Evolutionary conservation across 106 monocot genomes (phyloP), one percentile per base, ranked within the genome.

Genomic region (Dactylorhiza incarnata): DNA sequence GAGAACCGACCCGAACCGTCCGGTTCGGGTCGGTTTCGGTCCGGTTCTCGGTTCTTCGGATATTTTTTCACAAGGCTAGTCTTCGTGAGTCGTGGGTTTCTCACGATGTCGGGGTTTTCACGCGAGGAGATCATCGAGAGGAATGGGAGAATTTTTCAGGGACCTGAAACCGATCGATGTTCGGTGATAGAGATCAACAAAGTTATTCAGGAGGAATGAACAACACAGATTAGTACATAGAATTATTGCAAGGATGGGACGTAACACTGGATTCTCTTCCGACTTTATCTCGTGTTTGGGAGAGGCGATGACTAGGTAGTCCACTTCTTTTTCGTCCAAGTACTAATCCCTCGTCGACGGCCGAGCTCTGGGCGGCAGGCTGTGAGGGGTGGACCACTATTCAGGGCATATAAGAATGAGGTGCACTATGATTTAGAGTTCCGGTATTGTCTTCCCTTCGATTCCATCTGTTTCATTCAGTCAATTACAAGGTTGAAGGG

Each of bases 111-210:
- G 0, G 94, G 94, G 0, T 99, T 89, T 82, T 46, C 78, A 14
- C 23, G 13, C 5, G 80, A 76, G 2, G 91, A 94, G 70, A 78
- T 99, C 7, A 14, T 97, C 24, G 94, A 94, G 48, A 78, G 76
- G 79, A 91, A 94, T 77, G 91, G 77, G 11, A 80, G 94, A 72
- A 85, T 99, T 43, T 94, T 99, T 74, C 94, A 91, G 80, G 94
- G 94, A 5, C 89, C 86, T 22, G 84, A 22, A 14, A 97, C 93
- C n/a, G 84, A 89, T 22, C 78, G 93, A 47, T 56, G 87, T 17
- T 73, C 91, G 13, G 83, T 93, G 43, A 74, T 88, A 63, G 84
- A 83, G 80, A 89, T 94, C 23, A 73, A 94, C 4, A 94, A 99
- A 82, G 93, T 91, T 20, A 86, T 94, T 26, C 73, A 89, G 59